Conservation (phyloP, 2,329 filamentous ascomycete species). For the Colletotrichum liaoningense region DNA sequence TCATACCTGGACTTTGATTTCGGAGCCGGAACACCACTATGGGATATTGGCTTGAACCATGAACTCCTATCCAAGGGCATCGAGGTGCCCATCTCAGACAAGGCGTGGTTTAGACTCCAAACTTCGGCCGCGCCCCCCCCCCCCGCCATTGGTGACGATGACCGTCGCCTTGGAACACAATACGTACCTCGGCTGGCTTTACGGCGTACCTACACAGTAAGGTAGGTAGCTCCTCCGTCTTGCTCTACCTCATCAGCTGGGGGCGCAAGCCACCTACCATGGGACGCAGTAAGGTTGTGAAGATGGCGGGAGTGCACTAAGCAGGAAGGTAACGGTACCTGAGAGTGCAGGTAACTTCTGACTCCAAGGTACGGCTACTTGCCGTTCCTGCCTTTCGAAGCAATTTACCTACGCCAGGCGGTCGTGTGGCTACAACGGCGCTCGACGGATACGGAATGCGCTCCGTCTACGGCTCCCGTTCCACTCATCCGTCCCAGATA, state of each 20-base stretch:
- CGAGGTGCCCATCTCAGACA: neutral
- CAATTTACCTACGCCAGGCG: neutral
- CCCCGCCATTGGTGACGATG: neutral
- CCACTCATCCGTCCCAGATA: neutral
- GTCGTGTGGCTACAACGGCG: constrained; percentile 17
- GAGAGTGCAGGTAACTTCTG: neutral
- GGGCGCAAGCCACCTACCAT: neutral
- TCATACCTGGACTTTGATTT: neutral
- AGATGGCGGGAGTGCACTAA: neutral
- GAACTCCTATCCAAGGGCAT: neutral
- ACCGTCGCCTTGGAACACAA: neutral
- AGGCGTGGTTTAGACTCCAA: neutral
- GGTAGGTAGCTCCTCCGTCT: neutral
- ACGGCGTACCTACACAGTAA: too few species aligned
- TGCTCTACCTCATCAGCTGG: neutral
- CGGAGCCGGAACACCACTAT: neutral
- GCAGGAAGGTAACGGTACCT: neutral
- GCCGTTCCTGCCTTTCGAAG: neutral
- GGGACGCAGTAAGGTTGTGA: neutral
- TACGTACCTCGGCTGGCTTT: neutral
- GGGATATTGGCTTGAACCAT: neutral
- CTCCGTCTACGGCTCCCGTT: constrained; percentile 16
- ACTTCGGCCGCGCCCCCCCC: neutral
- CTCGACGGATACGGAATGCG: constrained; percentile 24
- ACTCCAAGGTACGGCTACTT: neutral